phyloP scores from a whole-genome alignment of 345 rosid species.

The Eucalyptus tenuipes region DNA sequence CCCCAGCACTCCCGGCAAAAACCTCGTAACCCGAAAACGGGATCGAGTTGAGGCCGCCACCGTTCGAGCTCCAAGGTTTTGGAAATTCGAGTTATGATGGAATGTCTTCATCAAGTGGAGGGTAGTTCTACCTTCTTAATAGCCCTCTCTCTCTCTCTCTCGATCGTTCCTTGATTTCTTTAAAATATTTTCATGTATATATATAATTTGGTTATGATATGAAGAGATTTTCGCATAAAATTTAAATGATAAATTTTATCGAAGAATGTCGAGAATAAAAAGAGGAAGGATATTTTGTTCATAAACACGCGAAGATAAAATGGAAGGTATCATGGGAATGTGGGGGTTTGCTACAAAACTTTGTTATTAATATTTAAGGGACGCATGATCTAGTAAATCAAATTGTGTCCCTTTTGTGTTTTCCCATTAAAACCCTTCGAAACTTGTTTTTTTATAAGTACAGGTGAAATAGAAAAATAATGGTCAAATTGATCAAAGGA shows the following conservation, averaged over 20 bases:
- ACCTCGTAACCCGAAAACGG: no score
- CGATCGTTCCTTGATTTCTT: no score
- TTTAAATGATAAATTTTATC: not conserved
- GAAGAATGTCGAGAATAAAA: not conserved
- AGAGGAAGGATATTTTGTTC: no score
- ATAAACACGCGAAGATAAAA: no score
- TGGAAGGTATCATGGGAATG: not conserved
- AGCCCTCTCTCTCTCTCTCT: no score
- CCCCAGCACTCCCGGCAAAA: no score
- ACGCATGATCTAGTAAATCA: fast-evolving
- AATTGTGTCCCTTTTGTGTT: not conserved
- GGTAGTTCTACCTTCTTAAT: no score
- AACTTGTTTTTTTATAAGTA: not conserved
- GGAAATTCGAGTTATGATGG: not conserved
- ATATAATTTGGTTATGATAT: not conserved
- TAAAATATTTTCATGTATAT: no score
- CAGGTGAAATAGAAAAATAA: not conserved
- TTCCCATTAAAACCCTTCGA: not conserved
- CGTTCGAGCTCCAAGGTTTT: not conserved
- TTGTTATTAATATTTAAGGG: not conserved
- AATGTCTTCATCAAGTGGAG: no score
- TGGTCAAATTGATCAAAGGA: not conserved
- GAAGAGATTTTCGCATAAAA: not conserved
- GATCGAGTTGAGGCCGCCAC: not conserved
- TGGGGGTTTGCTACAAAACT: not conserved